phyloP scores from a whole-genome alignment of 2,329 filamentous ascomycete species.

The Dryadomyces quercivorus region DNA sequence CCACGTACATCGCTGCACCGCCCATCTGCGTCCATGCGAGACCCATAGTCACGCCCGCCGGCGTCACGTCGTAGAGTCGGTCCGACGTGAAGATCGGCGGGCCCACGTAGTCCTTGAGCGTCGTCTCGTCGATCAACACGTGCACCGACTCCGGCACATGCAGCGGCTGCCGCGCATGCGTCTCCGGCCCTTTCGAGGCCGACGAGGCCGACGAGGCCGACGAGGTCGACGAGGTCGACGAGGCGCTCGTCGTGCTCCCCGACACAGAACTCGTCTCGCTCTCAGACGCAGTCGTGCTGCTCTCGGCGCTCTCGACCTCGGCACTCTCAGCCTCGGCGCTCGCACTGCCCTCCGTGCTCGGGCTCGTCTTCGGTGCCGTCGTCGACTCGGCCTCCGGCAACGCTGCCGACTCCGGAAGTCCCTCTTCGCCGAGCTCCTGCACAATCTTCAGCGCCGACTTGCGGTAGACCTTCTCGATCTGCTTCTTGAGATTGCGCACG shows the following conservation, averaged over 20 bases:
- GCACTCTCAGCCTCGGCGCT: too few relatives aligned
- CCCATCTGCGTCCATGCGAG: constrained; percentile 97
- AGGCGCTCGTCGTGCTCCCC: constrained; percentile 8
- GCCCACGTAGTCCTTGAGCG: constrained; percentile 92
- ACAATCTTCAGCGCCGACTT: constrained; percentile 97
- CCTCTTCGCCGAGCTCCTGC: constrained; percentile 80
- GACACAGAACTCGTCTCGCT: background rate
- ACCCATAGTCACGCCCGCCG: constrained; percentile 92
- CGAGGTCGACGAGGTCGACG: constrained; percentile 14
- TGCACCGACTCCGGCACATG: constrained; percentile 80
- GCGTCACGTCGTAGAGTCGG: constrained; percentile 85
- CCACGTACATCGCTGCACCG: constrained; percentile 90
- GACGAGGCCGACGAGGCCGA: constrained; percentile 13
- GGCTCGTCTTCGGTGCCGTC: background rate
- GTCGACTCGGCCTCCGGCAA: background rate
- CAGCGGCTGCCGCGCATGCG: constrained; percentile 57
- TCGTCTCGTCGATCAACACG: constrained; percentile 75
- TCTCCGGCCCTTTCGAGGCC: constrained; percentile 14
- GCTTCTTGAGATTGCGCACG: constrained; percentile 96
- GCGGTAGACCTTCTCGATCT: constrained; percentile 97
- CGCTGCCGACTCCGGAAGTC: constrained; percentile 54
- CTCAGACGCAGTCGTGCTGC: background rate
- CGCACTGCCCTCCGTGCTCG: background rate
- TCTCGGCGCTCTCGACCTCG: background rate
- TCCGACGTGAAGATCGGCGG: constrained; percentile 93